Evolutionary conservation across 305 asterid species (phyloP).

Genomic region (Rubia peregrina): DNA sequence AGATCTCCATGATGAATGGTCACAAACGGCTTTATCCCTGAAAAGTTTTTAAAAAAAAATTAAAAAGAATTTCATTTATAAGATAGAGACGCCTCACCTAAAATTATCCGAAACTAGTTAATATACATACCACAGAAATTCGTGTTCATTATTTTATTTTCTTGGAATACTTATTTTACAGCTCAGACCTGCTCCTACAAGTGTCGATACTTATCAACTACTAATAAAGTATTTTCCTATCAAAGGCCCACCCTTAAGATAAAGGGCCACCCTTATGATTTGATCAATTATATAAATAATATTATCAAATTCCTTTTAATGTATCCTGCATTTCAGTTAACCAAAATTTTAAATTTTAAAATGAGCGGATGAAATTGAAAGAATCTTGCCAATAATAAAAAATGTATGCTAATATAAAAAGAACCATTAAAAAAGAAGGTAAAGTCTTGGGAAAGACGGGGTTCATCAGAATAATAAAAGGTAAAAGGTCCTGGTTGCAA

Average conservation of each 20-base stretch:
- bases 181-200: background rate
- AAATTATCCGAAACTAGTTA: background rate
- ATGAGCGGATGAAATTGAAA: no score
- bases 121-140: background rate
- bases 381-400: no score
- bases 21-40: slow-evolving; percentile 33
- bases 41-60: background rate
- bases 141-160: background rate
- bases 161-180: background rate
- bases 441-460: no score
- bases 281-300: no score
- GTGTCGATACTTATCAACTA: background rate
- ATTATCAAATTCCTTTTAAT: no score
- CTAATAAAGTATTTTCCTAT: background rate
- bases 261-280: background rate
- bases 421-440: no score
- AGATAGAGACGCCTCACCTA: background rate
- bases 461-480: no score
- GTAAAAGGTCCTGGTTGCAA: no score
- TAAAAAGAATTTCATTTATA: background rate
- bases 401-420: no score
- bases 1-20: slow-evolving; percentile 24
- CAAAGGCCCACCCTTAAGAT: background rate
- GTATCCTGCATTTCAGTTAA: no score
- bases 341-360: no score